Evolutionary conservation across 2,329 filamentous ascomycete species (phyloP).

Genomic region (Trichoderma gracile): DNA sequence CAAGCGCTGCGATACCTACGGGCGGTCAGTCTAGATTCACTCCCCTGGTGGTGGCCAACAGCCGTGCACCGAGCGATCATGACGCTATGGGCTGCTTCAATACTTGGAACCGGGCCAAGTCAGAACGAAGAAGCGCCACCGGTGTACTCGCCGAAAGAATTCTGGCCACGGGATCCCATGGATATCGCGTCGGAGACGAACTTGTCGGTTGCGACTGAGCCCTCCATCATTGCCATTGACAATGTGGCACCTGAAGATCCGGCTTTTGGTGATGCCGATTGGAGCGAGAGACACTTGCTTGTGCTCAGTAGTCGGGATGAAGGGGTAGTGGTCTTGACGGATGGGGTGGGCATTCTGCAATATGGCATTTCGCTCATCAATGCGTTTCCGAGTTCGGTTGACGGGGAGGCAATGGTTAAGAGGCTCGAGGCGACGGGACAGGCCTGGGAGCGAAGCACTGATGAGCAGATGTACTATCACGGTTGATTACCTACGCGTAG

Average conservation of each 20-base stretch:
- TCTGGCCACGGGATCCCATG: neutral
- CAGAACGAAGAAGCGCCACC: neutral
- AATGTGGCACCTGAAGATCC: neutral
- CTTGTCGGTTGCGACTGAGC: neutral
- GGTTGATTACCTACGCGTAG: neutral
- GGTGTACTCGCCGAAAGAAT: neutral
- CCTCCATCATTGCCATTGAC: constrained; percentile 2
- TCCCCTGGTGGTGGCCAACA: constrained; percentile 70
- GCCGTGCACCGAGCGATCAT: constrained; percentile 68
- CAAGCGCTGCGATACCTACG: constrained; percentile 64
- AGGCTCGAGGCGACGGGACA: neutral
- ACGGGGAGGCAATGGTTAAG: neutral
- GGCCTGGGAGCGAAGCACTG: neutral
- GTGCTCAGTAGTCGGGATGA: neutral
- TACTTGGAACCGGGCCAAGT: constrained; percentile 36
- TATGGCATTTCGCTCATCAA: constrained; percentile 19
- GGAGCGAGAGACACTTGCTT: neutral
- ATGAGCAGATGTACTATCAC: neutral
- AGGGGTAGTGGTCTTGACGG: neutral
- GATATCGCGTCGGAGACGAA: neutral
- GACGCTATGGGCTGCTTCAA: constrained; percentile 63
- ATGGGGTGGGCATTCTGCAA: constrained; percentile 7
- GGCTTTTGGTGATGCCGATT: neutral
- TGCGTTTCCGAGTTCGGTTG: neutral
- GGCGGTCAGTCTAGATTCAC: constrained; percentile 58